These are phyloP conservation scores for Adansonia grandidieri DNA, from an alignment of 441 rosid genomes.

Conservation along the genomic window DNA sequence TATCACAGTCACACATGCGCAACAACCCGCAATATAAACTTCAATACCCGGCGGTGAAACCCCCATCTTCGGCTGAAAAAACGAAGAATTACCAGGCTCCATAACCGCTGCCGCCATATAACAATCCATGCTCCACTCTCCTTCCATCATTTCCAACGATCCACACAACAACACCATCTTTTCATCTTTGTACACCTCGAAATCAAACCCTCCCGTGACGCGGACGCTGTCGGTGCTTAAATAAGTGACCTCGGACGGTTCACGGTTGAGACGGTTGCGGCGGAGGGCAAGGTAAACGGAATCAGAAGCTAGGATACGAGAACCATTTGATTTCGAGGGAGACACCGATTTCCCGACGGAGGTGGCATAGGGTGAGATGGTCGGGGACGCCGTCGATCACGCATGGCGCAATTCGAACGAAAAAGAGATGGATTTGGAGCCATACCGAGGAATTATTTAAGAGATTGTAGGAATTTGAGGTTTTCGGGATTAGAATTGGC, in stretches of 20 bases:
- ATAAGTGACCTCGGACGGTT: conserved; percentile 86
- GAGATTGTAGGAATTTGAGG: conserved; percentile 48
- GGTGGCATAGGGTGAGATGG: conserved; percentile 67
- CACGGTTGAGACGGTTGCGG: conserved; percentile 74
- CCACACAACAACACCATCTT: conserved; percentile 65
- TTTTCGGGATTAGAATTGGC: conserved; percentile 26
- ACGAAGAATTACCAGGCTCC: conserved; percentile 39
- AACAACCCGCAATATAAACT: conserved; percentile 88
- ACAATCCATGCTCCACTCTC: conserved; percentile 77
- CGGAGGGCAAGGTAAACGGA: conserved; percentile 66
- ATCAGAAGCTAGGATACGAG: conserved; percentile 62
- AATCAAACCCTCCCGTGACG: conserved; percentile 73
- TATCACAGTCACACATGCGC: conserved; percentile 82
- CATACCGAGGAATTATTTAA: conserved; percentile 45
- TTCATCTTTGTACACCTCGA: conserved; percentile 56
- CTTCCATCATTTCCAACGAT: conserved; percentile 68
- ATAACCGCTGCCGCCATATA: conserved; percentile 54
- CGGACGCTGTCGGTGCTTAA: conserved; percentile 81
- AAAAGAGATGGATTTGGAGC: conserved; percentile 80
- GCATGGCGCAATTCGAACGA: conserved; percentile 70
- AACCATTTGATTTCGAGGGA: conserved; percentile 80
- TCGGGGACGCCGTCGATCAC: conserved; percentile 62
- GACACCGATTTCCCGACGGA: conserved; percentile 67
- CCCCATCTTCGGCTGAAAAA: conserved; percentile 63
- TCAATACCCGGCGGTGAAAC: conserved; percentile 68